A percentile compares a stretch with the other conserved stretches of the same genome.
Evolutionary conservation across 345 rosid genomes (phyloP).

Genomic region (Heritiera fomes): DNA sequence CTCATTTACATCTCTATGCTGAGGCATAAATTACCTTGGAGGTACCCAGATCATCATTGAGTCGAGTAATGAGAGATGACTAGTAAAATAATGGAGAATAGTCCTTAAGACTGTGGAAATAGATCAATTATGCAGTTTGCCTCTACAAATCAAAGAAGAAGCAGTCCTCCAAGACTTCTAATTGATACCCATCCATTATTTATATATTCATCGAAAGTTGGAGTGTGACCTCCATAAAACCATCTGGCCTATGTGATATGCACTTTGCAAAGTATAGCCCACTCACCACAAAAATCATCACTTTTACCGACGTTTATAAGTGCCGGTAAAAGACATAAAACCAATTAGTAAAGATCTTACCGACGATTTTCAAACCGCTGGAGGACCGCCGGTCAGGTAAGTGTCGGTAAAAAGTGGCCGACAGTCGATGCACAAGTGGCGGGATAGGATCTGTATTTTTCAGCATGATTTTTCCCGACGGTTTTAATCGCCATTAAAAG

Average conservation of each 20-base stretch:
- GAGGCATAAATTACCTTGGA: neutral
- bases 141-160: slow-evolving; percentile 11
- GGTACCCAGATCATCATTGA: slow-evolving; percentile 8
- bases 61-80: slow-evolving; percentile 11
- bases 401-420: too few species aligned
- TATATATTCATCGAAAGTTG: slow-evolving; percentile 9
- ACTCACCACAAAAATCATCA: too few species aligned
- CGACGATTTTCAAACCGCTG: too few species aligned
- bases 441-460: too few species aligned
- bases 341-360: too few species aligned
- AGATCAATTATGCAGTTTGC: neutral
- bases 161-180: slow-evolving; percentile 6
- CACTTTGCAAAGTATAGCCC: slow-evolving; percentile 5
- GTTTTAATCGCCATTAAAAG: too few species aligned
- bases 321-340: too few species aligned
- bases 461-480: too few species aligned
- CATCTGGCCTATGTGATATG: slow-evolving; percentile 15
- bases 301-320: too few species aligned
- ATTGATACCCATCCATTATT: slow-evolving; percentile 8
- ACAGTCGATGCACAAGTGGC: too few species aligned
- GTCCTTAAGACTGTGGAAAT: neutral
- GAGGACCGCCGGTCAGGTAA: too few species aligned
- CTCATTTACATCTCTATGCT: too few species aligned
- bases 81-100: neutral
- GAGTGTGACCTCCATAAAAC: slow-evolving; percentile 11